Percentiles rank a stretch among this genome's conserved stretches.
phyloP scores from a whole-genome alignment of 2,329 filamentous ascomycete species.

The Septoria linicola region DNA sequence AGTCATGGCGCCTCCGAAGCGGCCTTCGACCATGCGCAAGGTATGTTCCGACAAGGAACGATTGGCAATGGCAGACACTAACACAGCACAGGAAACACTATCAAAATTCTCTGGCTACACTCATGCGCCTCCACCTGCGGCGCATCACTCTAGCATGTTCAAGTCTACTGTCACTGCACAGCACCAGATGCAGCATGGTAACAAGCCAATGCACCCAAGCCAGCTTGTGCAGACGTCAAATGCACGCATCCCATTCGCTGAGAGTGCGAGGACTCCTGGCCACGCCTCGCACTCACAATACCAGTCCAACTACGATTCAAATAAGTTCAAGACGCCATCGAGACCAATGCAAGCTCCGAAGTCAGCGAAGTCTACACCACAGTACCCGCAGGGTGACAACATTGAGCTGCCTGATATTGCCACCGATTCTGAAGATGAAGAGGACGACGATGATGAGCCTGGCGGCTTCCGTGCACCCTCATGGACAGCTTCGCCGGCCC shows the following conservation, averaged over 20 bases:
- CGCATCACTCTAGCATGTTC: conserved; percentile 55
- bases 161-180: conserved; percentile 66
- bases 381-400: conserved; percentile 82
- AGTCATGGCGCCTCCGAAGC: conserved; percentile 79
- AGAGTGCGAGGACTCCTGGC: conserved; percentile 57
- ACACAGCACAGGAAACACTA: conserved; percentile 53
- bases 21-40: conserved; percentile 74
- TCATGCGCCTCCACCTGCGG: conserved; percentile 56
- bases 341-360: conserved; percentile 53
- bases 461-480: conserved; percentile 64
- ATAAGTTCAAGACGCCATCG: conserved; percentile 66
- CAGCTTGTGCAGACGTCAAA: conserved; percentile 87
- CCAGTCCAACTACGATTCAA: conserved; percentile 15
- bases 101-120: conserved; percentile 65
- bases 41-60: conserved; percentile 50
- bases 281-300: conserved; percentile 37
- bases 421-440: conserved; percentile 89
- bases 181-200: conserved; percentile 61
- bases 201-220: conserved; percentile 58
- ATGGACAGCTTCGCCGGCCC: conserved; percentile 86
- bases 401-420: conserved; percentile 94
- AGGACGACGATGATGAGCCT: conserved; percentile 54
- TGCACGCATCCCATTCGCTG: conserved; percentile 84
- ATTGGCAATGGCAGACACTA: neutral
- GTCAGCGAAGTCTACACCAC: conserved; percentile 71